phyloP scores from a whole-genome alignment of 1,284 basidiomycete genomes.

The Trichosporon sp. region DNA sequence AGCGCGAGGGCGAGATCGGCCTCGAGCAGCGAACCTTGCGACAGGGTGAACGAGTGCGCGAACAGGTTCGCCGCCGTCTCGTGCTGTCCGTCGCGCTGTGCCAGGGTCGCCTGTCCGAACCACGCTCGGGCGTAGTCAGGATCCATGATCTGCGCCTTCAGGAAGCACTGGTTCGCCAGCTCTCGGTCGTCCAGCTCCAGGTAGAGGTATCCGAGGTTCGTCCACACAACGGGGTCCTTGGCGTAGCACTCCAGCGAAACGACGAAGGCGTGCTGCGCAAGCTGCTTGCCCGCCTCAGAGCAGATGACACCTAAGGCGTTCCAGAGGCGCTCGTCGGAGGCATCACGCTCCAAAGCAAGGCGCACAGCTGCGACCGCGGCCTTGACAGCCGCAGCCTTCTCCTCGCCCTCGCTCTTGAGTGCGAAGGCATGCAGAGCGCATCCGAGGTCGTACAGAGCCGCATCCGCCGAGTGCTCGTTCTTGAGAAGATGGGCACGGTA shows the following conservation, averaged over 20 bases:
- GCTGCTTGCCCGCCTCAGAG: conserved; percentile 43
- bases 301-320: conserved; percentile 58
- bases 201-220: conserved; percentile 87
- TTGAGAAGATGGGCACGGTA: conserved; percentile 71
- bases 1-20: conserved; percentile 80
- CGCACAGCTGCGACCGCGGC: conserved; percentile 69
- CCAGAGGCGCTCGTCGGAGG: conserved; percentile 79
- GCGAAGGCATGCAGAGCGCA: conserved; percentile 66
- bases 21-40: conserved; percentile 70
- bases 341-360: conserved; percentile 74
- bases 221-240: conserved; percentile 81
- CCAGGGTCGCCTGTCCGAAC: conserved; percentile 89
- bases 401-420: conserved; percentile 42
- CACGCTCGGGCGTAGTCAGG: conserved; percentile 89
- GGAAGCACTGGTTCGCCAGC: conserved; percentile 82
- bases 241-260: conserved; percentile 81
- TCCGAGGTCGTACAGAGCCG: conserved; percentile 77
- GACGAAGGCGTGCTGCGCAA: conserved; percentile 89
- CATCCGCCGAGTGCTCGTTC: conserved; percentile 62
- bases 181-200: conserved; percentile 78
- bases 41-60: conserved; percentile 77
- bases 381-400: conserved; percentile 57
- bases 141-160: conserved; percentile 85
- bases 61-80: conserved; percentile 71
- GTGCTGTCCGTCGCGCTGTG: conserved; percentile 66